phyloP scores from a whole-genome alignment of 2,329 filamentous ascomycete species.

The Alternaria ethzedia region DNA sequence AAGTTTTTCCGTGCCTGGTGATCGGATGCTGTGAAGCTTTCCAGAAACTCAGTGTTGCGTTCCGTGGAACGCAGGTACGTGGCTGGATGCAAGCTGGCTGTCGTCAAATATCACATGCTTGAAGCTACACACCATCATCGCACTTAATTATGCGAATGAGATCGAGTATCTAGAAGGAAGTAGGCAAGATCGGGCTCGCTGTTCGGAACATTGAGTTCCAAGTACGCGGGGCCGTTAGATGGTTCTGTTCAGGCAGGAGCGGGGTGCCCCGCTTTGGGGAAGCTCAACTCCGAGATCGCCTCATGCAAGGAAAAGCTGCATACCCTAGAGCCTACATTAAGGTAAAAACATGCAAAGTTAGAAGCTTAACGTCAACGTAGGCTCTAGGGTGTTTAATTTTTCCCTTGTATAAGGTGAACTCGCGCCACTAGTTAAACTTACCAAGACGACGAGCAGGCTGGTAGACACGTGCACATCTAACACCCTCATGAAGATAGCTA shows the following conservation, averaged over 20 bases:
- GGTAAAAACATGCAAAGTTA: background rate
- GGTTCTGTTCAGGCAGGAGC: background rate
- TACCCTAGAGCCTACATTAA: background rate
- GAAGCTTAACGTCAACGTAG: background rate
- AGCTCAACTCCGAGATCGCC: background rate
- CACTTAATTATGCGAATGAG: background rate
- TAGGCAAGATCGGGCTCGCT: background rate
- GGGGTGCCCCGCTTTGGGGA: background rate
- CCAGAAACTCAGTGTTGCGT: background rate
- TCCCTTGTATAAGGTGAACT: background rate
- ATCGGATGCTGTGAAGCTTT: background rate
- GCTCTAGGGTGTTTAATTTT: background rate
- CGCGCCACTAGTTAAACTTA: no score
- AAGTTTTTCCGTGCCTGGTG: background rate
- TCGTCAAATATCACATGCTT: background rate
- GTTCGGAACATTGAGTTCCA: background rate
- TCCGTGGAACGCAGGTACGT: background rate
- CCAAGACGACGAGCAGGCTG: background rate
- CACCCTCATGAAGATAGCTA: background rate
- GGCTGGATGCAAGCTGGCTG: background rate
- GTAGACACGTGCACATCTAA: background rate
- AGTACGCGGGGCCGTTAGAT: background rate
- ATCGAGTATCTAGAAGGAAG: background rate
- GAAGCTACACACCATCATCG: background rate
- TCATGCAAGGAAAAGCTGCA: background rate